A percentile compares a stretch with the other conserved stretches of the same genome.
phyloP scores from a whole-genome alignment of 495 filamentous ascomycete species.

The Physcia stellaris region DNA sequence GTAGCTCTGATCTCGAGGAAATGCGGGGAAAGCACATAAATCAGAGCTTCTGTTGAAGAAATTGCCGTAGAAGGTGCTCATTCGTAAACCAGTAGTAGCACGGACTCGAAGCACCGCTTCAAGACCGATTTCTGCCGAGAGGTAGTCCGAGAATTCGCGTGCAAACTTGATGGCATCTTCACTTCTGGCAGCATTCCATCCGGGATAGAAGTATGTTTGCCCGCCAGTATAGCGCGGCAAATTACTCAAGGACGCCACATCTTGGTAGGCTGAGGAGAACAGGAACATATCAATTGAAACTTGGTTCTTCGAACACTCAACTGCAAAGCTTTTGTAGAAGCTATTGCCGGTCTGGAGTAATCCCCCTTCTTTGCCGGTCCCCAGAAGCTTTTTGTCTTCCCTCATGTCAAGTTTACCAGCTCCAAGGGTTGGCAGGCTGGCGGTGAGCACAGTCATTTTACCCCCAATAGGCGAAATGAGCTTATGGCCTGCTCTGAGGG shows the following conservation, averaged over 20 bases:
- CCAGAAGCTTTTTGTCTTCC: slow-evolving; percentile 92
- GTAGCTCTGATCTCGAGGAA: slow-evolving; percentile 92
- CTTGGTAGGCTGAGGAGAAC: slow-evolving; percentile 93
- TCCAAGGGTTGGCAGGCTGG: slow-evolving; percentile 82
- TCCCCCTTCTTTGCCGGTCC: slow-evolving; percentile 78
- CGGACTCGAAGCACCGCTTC: slow-evolving; percentile 93
- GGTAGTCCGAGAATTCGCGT: slow-evolving; percentile 86
- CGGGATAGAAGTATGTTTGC: slow-evolving; percentile 97
- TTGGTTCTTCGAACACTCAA: slow-evolving; percentile 97
- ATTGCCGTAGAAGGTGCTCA: slow-evolving; percentile 98
- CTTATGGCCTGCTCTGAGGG: slow-evolving; percentile 84
- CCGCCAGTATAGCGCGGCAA: slow-evolving; percentile 92
- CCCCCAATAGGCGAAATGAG: slow-evolving; percentile 86
- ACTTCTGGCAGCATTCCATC: slow-evolving; percentile 83
- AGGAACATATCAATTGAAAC: slow-evolving; percentile 99
- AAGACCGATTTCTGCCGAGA: slow-evolving; percentile 88
- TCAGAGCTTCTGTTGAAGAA: slow-evolving; percentile 98
- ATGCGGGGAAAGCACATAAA: slow-evolving; percentile 93
- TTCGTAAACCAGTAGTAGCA: slow-evolving; percentile 86
- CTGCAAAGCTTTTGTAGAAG: slow-evolving; percentile 98
- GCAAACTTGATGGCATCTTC: slow-evolving; percentile 98
- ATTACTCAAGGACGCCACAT: slow-evolving; percentile 90
- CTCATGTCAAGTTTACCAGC: slow-evolving; percentile 83
- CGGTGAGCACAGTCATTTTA: slow-evolving; percentile 82
- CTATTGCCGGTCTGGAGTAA: slow-evolving; percentile 83